A percentile compares a stretch with the other conserved stretches of the same genome.
phyloP scores from a whole-genome alignment of 2,329 filamentous ascomycete species.

The Fusarium illudens region DNA sequence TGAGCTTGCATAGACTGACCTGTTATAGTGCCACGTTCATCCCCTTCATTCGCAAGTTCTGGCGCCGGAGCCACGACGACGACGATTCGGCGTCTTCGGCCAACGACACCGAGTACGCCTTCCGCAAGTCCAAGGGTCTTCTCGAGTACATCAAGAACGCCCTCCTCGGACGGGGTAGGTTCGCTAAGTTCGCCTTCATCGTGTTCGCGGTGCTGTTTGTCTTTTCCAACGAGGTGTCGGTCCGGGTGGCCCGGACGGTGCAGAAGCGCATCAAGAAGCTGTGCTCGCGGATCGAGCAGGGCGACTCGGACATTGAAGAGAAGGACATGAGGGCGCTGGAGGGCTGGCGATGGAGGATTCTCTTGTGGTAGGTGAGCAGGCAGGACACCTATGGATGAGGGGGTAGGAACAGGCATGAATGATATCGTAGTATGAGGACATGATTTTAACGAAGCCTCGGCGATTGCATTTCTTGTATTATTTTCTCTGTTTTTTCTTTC shows the following conservation, averaged over 20 bases:
- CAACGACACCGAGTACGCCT: slow-evolving; percentile 68
- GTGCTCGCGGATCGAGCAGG: slow-evolving; percentile 56
- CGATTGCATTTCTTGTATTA: slow-evolving; percentile 31
- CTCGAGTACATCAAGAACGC: slow-evolving; percentile 59
- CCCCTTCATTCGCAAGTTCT: slow-evolving; percentile 61
- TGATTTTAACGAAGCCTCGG: slow-evolving; percentile 44
- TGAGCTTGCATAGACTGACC: slow-evolving; percentile 7
- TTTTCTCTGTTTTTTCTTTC: background rate
- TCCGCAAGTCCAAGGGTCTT: slow-evolving; percentile 59
- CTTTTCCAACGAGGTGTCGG: slow-evolving; percentile 66
- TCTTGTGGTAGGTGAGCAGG: slow-evolving; percentile 53
- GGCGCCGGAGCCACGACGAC: slow-evolving; percentile 54
- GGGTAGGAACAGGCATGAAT: background rate
- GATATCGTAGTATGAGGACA: slow-evolving; percentile 43
- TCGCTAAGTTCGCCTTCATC: slow-evolving; percentile 62
- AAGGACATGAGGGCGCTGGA: slow-evolving; percentile 59
- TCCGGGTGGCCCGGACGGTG: slow-evolving; percentile 63
- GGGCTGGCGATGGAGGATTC: slow-evolving; percentile 66
- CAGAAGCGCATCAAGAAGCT: slow-evolving; percentile 60
- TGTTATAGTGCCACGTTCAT: slow-evolving; percentile 58
- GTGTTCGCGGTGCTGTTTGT: slow-evolving; percentile 66
- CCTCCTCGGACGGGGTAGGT: slow-evolving; percentile 53
- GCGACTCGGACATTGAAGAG: slow-evolving; percentile 56
- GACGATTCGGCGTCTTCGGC: slow-evolving; percentile 49
- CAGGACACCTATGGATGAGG: background rate